Evolutionary conservation across 106 monocot genomes (phyloP).

Genomic region (Gastrodia elata): DNA sequence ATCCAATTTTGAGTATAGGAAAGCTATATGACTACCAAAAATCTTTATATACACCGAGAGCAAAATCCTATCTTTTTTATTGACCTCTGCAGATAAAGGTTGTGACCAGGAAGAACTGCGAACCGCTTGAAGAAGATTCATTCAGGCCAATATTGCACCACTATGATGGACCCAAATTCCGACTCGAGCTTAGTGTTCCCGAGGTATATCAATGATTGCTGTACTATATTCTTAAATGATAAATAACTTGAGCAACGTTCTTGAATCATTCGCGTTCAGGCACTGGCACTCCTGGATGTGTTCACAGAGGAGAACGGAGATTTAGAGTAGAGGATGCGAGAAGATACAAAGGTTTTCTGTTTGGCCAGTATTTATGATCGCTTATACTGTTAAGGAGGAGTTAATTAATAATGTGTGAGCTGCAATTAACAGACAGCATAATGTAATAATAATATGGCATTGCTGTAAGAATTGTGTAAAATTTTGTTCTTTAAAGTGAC

Average conservation of each 20-base stretch:
- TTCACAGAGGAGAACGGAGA: neutral
- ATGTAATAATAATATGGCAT: too few species aligned
- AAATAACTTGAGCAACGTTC: neutral
- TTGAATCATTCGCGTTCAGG: neutral
- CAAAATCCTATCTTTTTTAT: neutral
- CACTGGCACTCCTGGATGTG: slow-evolving; percentile 9
- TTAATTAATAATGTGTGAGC: too few species aligned
- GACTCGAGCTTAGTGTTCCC: slow-evolving; percentile 84
- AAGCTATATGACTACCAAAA: too few species aligned
- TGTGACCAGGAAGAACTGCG: slow-evolving; percentile 64
- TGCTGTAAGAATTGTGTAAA: too few species aligned
- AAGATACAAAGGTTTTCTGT: too few species aligned
- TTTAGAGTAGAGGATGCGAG: neutral
- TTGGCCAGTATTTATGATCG: too few species aligned
- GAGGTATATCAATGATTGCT: slow-evolving; percentile 40
- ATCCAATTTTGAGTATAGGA: too few species aligned
- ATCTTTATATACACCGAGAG: too few species aligned
- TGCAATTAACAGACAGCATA: too few species aligned
- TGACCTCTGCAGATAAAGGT: slow-evolving; percentile 55
- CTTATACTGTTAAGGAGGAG: too few species aligned
- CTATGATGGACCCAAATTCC: slow-evolving; percentile 93
- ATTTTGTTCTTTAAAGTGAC: too few species aligned
- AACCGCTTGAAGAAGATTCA: slow-evolving; percentile 79
- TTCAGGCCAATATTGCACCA: slow-evolving; percentile 94
- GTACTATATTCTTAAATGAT: neutral